Conservation (phyloP, 1,284 basidiomycete species). For the Tetrapyrgos nigripes region DNA sequence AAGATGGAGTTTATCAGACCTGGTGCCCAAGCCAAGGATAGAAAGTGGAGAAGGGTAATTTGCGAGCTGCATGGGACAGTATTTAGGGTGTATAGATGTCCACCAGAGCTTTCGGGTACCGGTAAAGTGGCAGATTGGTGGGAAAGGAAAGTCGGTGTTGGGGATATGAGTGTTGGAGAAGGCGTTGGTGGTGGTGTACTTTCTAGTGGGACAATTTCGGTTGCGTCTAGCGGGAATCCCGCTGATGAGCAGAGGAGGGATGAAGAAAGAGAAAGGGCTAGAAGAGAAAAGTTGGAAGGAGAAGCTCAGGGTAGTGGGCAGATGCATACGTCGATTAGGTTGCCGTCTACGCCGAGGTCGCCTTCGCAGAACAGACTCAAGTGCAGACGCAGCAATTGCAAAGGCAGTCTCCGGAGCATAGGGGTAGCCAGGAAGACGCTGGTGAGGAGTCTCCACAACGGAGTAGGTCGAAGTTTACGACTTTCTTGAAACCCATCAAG, state of each 20-base stretch:
- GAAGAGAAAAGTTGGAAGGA: constrained; percentile 13
- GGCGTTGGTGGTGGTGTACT: constrained; percentile 29
- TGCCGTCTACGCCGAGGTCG: neutral
- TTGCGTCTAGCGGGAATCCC: constrained; percentile 7
- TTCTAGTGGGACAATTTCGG: constrained; percentile 17
- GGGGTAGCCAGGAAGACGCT: neutral
- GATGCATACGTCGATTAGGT: constrained; percentile 5
- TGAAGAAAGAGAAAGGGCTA: constrained; percentile 12
- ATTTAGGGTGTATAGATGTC: constrained; percentile 84
- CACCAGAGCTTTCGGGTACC: constrained; percentile 52
- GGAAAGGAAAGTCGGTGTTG: constrained; percentile 75
- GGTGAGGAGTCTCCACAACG: neutral
- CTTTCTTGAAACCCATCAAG: constrained; percentile 38
- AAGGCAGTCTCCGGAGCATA: neutral
- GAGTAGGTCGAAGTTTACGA: constrained; percentile 28
- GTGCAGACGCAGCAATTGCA: neutral
- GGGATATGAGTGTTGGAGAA: constrained; percentile 50
- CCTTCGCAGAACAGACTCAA: neutral
- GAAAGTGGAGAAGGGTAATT: constrained; percentile 90
- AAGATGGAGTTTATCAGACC: constrained; percentile 95
- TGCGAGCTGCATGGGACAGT: constrained; percentile 94
- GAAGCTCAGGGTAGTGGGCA: neutral
- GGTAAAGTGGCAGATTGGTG: constrained; percentile 72
- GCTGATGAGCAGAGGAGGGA: neutral
- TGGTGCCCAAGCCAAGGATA: constrained; percentile 86